phyloP scores from a whole-genome alignment of 1,284 basidiomycete species.

The Ganoderma multipileum region DNA sequence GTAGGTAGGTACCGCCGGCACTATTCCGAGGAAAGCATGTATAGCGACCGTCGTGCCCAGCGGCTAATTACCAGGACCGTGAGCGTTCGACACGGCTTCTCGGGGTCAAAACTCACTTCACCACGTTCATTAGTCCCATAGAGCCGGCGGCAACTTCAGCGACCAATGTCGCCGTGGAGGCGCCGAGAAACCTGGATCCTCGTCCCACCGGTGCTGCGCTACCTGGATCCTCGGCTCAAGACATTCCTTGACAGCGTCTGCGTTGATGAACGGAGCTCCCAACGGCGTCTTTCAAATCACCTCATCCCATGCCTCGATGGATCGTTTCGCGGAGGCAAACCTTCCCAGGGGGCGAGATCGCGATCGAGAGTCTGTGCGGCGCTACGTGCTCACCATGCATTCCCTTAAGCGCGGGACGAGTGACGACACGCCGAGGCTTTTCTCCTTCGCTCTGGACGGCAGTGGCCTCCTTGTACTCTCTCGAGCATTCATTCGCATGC shows the following conservation, averaged over 20 bases:
- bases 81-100: not conserved
- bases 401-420: not conserved
- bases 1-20: not conserved
- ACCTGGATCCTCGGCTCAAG: not conserved
- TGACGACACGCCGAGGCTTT: constrained; percentile 8
- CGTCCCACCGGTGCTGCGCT: not conserved
- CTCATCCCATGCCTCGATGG: not conserved
- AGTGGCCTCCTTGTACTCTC: not conserved
- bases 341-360: constrained; percentile 11
- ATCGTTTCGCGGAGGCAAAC: constrained; percentile 2
- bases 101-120: not conserved
- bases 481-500: constrained; percentile 3
- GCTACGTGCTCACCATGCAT: constrained; percentile 2
- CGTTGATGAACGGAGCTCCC: not conserved
- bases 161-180: not conserved
- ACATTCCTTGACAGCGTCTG: not conserved
- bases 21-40: not conserved
- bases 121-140: not conserved
- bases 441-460: constrained; percentile 1
- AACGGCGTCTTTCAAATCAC: constrained; percentile 3
- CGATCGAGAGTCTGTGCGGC: constrained; percentile 8
- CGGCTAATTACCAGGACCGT: constrained; percentile 1
- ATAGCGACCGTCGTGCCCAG: not conserved
- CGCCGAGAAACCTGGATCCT: not conserved
- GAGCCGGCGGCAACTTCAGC: not conserved